phyloP scores from a whole-genome alignment of 148 eudicot genomes.

The Chenopodium berlandieri region DNA sequence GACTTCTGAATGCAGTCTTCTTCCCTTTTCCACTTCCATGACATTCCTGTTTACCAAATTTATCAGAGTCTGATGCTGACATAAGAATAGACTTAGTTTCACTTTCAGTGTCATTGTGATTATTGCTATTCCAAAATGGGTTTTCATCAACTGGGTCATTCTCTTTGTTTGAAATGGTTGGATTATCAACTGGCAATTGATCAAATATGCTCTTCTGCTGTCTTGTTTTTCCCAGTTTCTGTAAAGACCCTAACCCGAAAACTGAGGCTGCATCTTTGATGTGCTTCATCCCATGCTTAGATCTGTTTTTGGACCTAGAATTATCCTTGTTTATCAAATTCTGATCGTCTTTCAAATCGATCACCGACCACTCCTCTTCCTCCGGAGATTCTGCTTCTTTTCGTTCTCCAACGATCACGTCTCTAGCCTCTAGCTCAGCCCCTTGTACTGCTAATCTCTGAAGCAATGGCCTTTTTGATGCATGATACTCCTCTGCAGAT shows the following conservation, averaged over 20 bases:
- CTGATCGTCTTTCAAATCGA: slow-evolving; percentile 66
- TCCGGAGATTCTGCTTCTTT: slow-evolving; percentile 34
- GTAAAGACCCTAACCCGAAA: slow-evolving; percentile 44
- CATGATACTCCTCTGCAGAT: slow-evolving; percentile 84
- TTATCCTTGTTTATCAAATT: slow-evolving; percentile 30
- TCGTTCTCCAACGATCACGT: slow-evolving; percentile 44
- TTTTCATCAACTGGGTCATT: slow-evolving; percentile 33
- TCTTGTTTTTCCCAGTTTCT: slow-evolving; percentile 35
- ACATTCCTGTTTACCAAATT: slow-evolving; percentile 13
- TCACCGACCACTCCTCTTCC: slow-evolving; percentile 76
- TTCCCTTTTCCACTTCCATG: slow-evolving; percentile 32
- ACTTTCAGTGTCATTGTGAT: slow-evolving; percentile 28
- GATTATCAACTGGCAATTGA: slow-evolving; percentile 16
- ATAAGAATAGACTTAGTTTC: slow-evolving; percentile 49
- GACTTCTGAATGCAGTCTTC: slow-evolving; percentile 38
- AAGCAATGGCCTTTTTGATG: slow-evolving; percentile 77
- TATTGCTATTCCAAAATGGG: slow-evolving; percentile 49
- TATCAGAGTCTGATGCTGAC: slow-evolving; percentile 40
- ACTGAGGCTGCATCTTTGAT: slow-evolving; percentile 58
- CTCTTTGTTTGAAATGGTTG: slow-evolving; percentile 22
- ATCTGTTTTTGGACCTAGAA: slow-evolving; percentile 38
- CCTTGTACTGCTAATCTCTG: slow-evolving; percentile 88
- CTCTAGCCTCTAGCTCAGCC: slow-evolving; percentile 60
- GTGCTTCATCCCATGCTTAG: slow-evolving; percentile 42
- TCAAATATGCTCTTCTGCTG: slow-evolving; percentile 46